Evolutionary conservation across 192 early-diverging fungal species (phyloP).

Genomic region (Coemansia sp.): DNA sequence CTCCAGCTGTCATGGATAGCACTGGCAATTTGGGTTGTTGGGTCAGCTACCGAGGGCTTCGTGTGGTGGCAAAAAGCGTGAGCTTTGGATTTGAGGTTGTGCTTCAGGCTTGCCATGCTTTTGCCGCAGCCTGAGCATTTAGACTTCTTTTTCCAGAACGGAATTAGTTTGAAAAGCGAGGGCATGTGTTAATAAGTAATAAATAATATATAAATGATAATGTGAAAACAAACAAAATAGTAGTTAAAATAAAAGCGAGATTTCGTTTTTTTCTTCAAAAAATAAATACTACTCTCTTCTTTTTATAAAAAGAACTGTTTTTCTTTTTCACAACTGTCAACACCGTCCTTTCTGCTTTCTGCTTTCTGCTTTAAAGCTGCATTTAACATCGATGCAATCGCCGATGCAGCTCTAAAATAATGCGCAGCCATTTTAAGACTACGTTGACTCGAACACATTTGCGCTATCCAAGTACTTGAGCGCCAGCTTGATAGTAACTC

Average conservation of each 20-base stretch:
- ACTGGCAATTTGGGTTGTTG: background rate
- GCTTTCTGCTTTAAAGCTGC: too few relatives aligned
- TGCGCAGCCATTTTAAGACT: too few relatives aligned
- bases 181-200: background rate
- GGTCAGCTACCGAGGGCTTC: background rate
- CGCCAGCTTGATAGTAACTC: background rate
- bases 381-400: too few relatives aligned
- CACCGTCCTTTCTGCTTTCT: too few relatives aligned
- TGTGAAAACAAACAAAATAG: too few relatives aligned
- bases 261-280: too few relatives aligned
- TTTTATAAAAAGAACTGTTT: background rate
- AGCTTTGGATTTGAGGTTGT: background rate
- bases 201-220: too few relatives aligned
- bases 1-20: background rate
- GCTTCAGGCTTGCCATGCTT: background rate
- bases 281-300: background rate
- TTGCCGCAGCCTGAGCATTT: background rate
- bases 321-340: too few relatives aligned
- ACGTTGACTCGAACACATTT: too few relatives aligned
- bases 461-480: background rate
- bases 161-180: background rate
- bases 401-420: too few relatives aligned
- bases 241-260: too few relatives aligned
- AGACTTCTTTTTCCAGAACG: background rate
- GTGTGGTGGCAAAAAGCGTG: background rate